Evolutionary conservation across 1,139 yeast genomes (phyloP), one percentile per base, ranked within the genome.

Genomic region (Suhomyces bolitotheri): DNA sequence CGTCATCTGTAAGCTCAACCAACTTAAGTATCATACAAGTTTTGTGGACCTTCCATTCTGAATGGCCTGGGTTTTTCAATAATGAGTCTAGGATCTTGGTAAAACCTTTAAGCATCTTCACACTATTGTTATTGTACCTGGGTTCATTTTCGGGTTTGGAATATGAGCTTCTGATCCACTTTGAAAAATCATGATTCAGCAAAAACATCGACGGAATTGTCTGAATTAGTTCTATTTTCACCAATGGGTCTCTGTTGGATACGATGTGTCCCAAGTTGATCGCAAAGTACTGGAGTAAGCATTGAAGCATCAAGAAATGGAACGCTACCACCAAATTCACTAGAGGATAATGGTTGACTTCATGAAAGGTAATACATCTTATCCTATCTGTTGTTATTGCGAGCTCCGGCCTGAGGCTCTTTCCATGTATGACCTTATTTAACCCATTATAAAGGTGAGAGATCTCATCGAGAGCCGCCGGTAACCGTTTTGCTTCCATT

Each of bases 251-350:
- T 14, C 38, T 32, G 16, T 40, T 40, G 7, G 32, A 24, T 11
- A 40, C 19, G 6, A 58, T 33, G 7, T 31, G 11, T 15, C 50
- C 49, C 25, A 59, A 30, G 31, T 58, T 50, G 7, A 38, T 28
- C 2, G 65, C 51, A 4, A 56, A 31, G 25, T 49, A 44, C 38
- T 64, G 69, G 8, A 64, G 43, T n/a, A 57, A 22, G 26, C 59
- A 50, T 44, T 66, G 72, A 8, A 64, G 40, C 7, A 50, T 34
- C 27, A 66, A 46, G 40, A 65, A 63, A 42, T 64, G 64, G 40
- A 50, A 62, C 8, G 71, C 64, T 22, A 60, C 46, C 5, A 61
- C 45, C 13, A 56, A 38, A 33, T 56, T 63, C 1, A 43, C 36
- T 5, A 53, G 21, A 16, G 49, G 50, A 15, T 34, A 35, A 9